A percentile compares a stretch with the other conserved stretches of the same genome.
Evolutionary conservation across 345 rosid species (phyloP).

Genomic region (Bruguiera parviflora): DNA sequence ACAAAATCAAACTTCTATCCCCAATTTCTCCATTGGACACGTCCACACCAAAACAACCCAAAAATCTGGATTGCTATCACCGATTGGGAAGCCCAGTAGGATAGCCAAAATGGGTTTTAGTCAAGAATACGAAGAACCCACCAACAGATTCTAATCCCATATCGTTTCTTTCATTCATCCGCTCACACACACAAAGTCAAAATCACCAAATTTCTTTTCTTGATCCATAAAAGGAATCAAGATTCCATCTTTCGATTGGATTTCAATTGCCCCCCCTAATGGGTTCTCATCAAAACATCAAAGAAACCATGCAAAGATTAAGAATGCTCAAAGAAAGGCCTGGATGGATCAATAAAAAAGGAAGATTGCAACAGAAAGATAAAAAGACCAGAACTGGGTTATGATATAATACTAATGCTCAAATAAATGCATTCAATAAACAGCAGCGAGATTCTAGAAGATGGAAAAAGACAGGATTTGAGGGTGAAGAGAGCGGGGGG

Average conservation of each 20-base stretch:
- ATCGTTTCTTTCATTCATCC: slow-evolving; percentile 40
- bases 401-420: not conserved
- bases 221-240: slow-evolving; percentile 31
- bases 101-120: slow-evolving; percentile 23
- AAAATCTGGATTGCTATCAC: slow-evolving; percentile 1
- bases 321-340: not conserved
- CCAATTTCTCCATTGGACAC: slow-evolving; percentile 33
- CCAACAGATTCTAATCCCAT: slow-evolving; percentile 83
- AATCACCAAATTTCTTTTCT: slow-evolving; percentile 37
- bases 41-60: slow-evolving; percentile 13
- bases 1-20: slow-evolving; percentile 34
- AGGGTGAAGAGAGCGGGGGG: not conserved
- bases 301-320: not conserved
- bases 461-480: slow-evolving; percentile 10
- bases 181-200: slow-evolving; percentile 13
- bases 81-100: slow-evolving; percentile 17
- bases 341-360: too few species aligned
- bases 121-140: slow-evolving; percentile 27
- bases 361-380: not conserved
- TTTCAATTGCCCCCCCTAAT: not conserved
- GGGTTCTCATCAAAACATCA: not conserved
- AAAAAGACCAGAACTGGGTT: not conserved
- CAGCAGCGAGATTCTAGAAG: not conserved
- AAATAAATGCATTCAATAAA: not conserved
- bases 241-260: not conserved